Conservation (phyloP, 768 basidiomycete genomes). For the Guyanaporus albipodus region DNA sequence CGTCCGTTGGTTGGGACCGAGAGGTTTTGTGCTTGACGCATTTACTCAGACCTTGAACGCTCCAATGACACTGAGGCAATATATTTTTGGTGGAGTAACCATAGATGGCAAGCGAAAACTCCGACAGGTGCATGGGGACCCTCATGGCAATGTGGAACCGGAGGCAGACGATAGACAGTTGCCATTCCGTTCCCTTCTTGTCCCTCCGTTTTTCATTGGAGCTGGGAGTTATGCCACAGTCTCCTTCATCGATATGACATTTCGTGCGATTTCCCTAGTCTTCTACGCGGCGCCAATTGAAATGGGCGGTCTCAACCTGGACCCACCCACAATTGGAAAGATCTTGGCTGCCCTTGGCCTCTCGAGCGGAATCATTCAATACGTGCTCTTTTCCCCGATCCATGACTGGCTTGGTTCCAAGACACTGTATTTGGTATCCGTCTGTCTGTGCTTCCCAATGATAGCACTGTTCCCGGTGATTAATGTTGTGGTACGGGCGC, state of each 20-base stretch:
- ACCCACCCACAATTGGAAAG: constrained; percentile 61
- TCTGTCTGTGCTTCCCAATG: constrained; percentile 46
- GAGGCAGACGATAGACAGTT: constrained; percentile 26
- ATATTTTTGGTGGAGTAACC: constrained; percentile 9
- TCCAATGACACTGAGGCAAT: constrained; percentile 13
- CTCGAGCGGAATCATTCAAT: constrained; percentile 61
- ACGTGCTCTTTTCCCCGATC: constrained; percentile 62
- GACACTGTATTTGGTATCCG: constrained; percentile 49
- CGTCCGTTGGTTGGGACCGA: neutral
- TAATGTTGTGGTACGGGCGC: constrained; percentile 42
- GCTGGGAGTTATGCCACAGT: constrained; percentile 62
- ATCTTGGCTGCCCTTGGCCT: constrained; percentile 59
- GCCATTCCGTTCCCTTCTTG: constrained; percentile 49
- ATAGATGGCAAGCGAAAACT: neutral
- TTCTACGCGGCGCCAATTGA: constrained; percentile 66
- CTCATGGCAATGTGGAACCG: neutral
- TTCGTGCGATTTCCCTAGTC: constrained; percentile 61
- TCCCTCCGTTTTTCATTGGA: constrained; percentile 52
- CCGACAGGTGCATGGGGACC: too few species aligned
- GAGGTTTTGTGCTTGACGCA: neutral
- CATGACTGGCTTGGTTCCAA: constrained; percentile 61
- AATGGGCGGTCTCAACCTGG: constrained; percentile 66
- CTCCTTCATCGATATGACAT: constrained; percentile 62
- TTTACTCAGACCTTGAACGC: constrained; percentile 15
- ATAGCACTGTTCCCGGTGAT: constrained; percentile 59